These are phyloP conservation scores for Crinitomyces ghanaensis DNA, from an alignment of 805 yeast genomes.

Conservation along the genomic window DNA sequence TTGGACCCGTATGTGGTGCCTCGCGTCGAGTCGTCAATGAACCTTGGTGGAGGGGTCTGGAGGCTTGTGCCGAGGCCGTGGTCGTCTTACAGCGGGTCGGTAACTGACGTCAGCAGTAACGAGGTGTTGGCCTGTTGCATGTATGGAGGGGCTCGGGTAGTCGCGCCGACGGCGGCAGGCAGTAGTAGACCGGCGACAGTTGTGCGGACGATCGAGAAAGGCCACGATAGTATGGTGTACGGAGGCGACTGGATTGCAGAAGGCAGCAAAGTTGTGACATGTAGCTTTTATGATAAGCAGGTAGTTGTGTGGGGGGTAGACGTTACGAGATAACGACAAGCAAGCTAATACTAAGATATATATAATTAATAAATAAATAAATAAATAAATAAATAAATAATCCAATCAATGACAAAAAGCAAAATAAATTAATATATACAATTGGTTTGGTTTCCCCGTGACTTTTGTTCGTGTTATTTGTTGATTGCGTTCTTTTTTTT, in stretches of 20 bases:
- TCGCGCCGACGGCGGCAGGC: slow-evolving; percentile 34
- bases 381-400: slow-evolving; percentile 1
- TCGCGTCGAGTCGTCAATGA: slow-evolving; percentile 30
- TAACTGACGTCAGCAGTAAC: too few species aligned
- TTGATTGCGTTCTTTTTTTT: too few species aligned
- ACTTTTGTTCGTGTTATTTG: too few species aligned
- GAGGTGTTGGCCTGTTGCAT: slow-evolving; percentile 70
- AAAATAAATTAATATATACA: too few species aligned
- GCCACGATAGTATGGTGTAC: slow-evolving; percentile 87
- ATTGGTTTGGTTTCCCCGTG: too few species aligned
- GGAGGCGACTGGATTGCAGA: slow-evolving; percentile 79
- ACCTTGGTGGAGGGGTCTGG: slow-evolving; percentile 95
- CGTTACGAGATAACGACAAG: too few species aligned
- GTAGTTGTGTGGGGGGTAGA: slow-evolving; percentile 85
- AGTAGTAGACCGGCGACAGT: slow-evolving; percentile 23
- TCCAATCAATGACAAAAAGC: slow-evolving; percentile 11
- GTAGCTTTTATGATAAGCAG: slow-evolving; percentile 83
- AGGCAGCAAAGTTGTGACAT: slow-evolving; percentile 50
- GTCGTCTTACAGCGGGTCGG: too few species aligned
- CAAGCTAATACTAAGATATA: slow-evolving; percentile 1
- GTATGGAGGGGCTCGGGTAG: slow-evolving; percentile 85
- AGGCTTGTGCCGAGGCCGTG: slow-evolving; percentile 60
- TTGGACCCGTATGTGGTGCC: slow-evolving; percentile 40
- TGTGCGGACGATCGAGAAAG: slow-evolving; percentile 23
- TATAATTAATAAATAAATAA: slow-evolving; percentile 2